Base-by-base conservation (phyloP, 2,329 filamentous ascomycete species). In the Fusarium metavorans region DNA sequence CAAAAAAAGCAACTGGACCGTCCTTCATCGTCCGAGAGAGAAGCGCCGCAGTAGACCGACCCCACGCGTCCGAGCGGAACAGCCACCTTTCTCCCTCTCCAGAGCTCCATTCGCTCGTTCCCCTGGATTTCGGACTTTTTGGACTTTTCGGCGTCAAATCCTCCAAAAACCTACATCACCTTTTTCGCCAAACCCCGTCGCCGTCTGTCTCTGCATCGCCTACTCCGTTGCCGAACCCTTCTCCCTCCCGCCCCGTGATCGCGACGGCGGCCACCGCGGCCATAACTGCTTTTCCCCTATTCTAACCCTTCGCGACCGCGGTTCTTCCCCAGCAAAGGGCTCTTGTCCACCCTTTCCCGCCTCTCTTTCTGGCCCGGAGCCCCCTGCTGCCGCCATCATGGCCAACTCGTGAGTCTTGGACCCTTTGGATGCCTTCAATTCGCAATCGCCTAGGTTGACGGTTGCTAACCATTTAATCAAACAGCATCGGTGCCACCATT, bases 401-500 rank as follows among this genome's bases (percentile, higher is more conserved):
- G 80, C 76, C 37, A 77, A 77, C 69, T 78, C 79, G 81, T 82
- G 66, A 77, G 80, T 77, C n/a, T 30, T 48, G 30, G 27, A 57
- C 11, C 39, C 52, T 50, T 32, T 54, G 20, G n/a, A 14, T 30
- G 16, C 30, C 37, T 58, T 66, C n/a, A 34, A 56, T 57, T 20
- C 58, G 43, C n/a, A 32, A 20, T 27, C 39, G 16, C n/a, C 23
- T n/a, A 10, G 30, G 37, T 30, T 32, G 13, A 39, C 52, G 37
- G 25, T 72, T 59, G 66, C 74, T 80, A 74, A 80, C 61, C 14
- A 35, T 48, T 48, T 6, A 1, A 34, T 68, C 52, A 9, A 52
- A 20, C 76, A 92, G 92, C 80, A 84, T 96, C 81, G 89, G 91
- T 78, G 89, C 89, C 78, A 91, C 93, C 84, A 93, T 97, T 85